phyloP scores from a whole-genome alignment of 345 rosid species.

The Populus tremula region DNA sequence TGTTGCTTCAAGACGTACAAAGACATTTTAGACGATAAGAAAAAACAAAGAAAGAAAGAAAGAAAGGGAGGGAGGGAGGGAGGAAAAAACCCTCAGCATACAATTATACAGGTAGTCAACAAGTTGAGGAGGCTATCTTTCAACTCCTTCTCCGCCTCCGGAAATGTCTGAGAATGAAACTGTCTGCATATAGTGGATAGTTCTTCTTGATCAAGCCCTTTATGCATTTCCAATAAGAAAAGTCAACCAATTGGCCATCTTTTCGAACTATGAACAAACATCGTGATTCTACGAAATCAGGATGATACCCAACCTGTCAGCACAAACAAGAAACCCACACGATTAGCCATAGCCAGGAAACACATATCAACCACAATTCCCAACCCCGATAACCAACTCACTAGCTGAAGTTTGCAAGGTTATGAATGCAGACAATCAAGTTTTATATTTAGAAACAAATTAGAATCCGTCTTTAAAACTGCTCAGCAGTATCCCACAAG shows the following conservation, averaged over 20 bases:
- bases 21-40: conserved; percentile 2
- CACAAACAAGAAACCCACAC: conserved; percentile 8
- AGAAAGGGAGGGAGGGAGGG: neutral
- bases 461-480: neutral
- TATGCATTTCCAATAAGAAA: conserved; percentile 98
- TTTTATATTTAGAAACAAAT: neutral
- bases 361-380: neutral
- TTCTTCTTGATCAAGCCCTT: conserved; percentile 85
- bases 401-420: neutral
- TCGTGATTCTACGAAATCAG: conserved; percentile 69
- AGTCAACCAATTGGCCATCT: conserved; percentile 73
- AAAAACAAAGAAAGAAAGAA: neutral
- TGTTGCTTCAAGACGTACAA: neutral
- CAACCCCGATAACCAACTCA: neutral
- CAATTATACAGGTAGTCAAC: conserved; percentile 6
- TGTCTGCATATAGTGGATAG: conserved; percentile 85
- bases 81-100: neutral
- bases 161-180: conserved; percentile 87
- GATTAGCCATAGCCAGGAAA: conserved; percentile 10
- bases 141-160: conserved; percentile 47
- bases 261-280: conserved; percentile 82
- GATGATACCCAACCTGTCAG: conserved; percentile 78
- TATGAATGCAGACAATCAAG: neutral
- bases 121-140: conserved; percentile 35
- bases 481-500: neutral